Evolutionary conservation across 345 rosid species (phyloP).

Genomic region (Cardamine resedifolia): DNA sequence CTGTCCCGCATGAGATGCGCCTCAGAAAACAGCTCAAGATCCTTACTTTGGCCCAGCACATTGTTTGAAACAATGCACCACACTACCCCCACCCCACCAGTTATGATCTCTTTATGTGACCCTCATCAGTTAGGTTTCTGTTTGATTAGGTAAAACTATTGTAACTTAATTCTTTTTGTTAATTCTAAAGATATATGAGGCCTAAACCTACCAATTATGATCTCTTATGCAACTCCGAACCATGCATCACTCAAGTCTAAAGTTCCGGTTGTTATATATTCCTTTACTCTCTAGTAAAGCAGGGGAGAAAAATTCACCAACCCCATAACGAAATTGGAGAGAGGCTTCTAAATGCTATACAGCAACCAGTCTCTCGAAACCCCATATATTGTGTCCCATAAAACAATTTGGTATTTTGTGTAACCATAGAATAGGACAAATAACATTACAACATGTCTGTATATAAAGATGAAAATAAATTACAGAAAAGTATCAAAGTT

Average conservation of each 20-base stretch:
- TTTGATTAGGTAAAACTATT: not conserved
- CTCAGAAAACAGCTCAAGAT: slow-evolving; percentile 73
- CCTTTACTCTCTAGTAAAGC: not conserved
- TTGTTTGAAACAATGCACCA: slow-evolving; percentile 46
- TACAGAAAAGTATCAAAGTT: not conserved
- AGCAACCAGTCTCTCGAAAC: not conserved
- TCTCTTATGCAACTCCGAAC: not conserved
- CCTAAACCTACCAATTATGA: not conserved
- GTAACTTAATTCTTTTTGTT: not conserved
- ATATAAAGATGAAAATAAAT: not conserved
- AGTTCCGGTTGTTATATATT: not conserved
- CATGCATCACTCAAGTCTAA: not conserved
- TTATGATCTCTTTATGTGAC: slow-evolving; percentile 4
- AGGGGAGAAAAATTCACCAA: not conserved
- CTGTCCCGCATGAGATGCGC: slow-evolving; percentile 83
- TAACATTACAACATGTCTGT: not conserved
- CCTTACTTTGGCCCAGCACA: slow-evolving; percentile 70
- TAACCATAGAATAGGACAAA: no score
- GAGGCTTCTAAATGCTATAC: not conserved
- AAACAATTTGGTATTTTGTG: not conserved
- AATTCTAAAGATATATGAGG: not conserved
- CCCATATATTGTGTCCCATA: not conserved
- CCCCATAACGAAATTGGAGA: not conserved
- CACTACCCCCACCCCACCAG: not conserved
- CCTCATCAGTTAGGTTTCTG: not conserved